Evolutionary conservation across 495 filamentous ascomycete species (phyloP).

Genomic region (Glonium stellatum): DNA sequence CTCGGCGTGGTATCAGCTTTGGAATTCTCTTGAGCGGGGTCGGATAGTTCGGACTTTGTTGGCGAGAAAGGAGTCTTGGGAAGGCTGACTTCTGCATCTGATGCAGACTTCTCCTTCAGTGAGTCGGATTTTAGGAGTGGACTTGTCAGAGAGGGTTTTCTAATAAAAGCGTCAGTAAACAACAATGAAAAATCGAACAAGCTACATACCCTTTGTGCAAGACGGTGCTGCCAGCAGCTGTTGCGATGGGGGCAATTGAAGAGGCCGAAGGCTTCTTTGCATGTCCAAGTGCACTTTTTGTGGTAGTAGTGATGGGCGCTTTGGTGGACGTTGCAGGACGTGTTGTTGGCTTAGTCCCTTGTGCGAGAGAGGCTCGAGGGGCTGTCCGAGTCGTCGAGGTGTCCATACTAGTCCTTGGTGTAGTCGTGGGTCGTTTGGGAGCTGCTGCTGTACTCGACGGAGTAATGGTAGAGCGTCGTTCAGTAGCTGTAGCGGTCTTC

Average conservation of each 20-base stretch:
- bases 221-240: background rate
- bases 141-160: background rate
- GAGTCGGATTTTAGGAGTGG: background rate
- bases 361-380: constrained; percentile 15
- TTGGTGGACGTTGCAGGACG: constrained; percentile 16
- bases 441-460: constrained; percentile 9
- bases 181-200: background rate
- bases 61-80: constrained; percentile 8
- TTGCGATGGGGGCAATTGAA: background rate
- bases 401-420: constrained; percentile 13
- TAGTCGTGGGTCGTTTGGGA: constrained; percentile 16
- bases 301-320: constrained; percentile 9
- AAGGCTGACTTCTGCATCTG: constrained; percentile 22
- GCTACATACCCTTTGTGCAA: constrained; percentile 19
- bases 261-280: constrained; percentile 22
- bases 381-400: constrained; percentile 7
- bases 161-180: constrained; percentile 4
- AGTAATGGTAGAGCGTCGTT: constrained; percentile 18
- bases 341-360: constrained; percentile 3
- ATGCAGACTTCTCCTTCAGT: constrained; percentile 17
- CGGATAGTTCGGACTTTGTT: constrained; percentile 11
- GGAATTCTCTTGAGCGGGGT: constrained; percentile 5
- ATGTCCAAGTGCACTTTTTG: constrained; percentile 6
- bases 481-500: constrained; percentile 9
- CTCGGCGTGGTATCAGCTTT: constrained; percentile 22